Conservation (phyloP, 164 flowering plant genomes). For the Stephania yunnanensis region DNA sequence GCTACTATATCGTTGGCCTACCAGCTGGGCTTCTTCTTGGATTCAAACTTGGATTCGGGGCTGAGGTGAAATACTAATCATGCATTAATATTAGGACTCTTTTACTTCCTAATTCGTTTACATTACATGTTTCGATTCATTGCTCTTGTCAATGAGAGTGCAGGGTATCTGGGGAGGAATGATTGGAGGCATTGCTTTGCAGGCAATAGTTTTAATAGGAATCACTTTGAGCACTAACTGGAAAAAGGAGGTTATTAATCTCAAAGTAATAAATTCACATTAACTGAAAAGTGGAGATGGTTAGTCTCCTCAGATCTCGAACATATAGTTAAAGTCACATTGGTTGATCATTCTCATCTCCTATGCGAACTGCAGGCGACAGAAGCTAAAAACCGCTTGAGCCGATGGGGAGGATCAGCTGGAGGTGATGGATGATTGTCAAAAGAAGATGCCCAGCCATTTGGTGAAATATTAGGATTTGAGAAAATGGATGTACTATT, state of each 20-base stretch:
- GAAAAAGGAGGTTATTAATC: not conserved
- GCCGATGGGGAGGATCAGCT: slow-evolving; percentile 48
- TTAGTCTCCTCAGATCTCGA: no score
- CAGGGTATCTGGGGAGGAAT: slow-evolving; percentile 72
- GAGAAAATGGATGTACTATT: no score
- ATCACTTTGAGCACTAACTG: slow-evolving; percentile 24
- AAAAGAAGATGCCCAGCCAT: not conserved
- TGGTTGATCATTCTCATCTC: not conserved
- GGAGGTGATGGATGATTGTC: slow-evolving; percentile 13
- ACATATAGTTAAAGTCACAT: not conserved
- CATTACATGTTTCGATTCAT: not conserved
- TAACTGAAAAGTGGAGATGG: no score
- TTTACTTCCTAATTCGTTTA: not conserved
- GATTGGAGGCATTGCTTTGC: slow-evolving; percentile 54
- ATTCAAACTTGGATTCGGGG: not conserved
- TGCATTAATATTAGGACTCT: not conserved
- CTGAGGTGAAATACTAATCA: not conserved
- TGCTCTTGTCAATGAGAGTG: slow-evolving; percentile 9
- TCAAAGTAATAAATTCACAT: no score
- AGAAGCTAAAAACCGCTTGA: slow-evolving; percentile 42
- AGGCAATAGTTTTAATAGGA: slow-evolving; percentile 39
- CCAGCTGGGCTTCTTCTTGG: slow-evolving; percentile 9
- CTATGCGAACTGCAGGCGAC: slow-evolving; percentile 33
- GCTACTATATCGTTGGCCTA: not conserved
- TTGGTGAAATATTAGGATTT: not conserved